Evolutionary conservation across 495 filamentous ascomycete species (phyloP), one percentile per base, ranked within the genome.

Genomic region (Penicillium cosmopolitanum): DNA sequence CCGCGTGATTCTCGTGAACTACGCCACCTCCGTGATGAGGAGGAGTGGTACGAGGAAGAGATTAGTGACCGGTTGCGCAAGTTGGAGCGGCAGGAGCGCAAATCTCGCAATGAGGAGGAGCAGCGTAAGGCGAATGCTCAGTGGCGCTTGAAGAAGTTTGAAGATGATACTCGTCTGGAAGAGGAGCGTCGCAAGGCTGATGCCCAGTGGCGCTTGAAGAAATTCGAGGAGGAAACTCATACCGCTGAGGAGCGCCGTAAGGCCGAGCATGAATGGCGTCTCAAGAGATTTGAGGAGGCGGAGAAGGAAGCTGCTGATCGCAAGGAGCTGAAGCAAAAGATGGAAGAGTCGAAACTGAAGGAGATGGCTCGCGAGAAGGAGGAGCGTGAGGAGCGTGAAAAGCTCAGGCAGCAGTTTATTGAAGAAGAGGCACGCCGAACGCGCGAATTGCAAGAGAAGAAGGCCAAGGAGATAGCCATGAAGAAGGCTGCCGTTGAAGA

Each of bases 401-500:
- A 73, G 50, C 58, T 76, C 38, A 74, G 68, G 63, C 65, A 73
- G 57, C 63, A 76, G 63, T 62, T 78, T 19, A 57, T 62, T 12
- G 76, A 77, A 35, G 72, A 76, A 55, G 72, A 76, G 63, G 66
- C 65, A 5, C 66, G 70, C 48, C 63, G 67, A 53, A 25, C 59
- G 34, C 56, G 69, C 16, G 73, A 75, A 33, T 71, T 76, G 36
- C 73, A 79, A 50, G 67, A 79, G 64, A 72, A 67, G 63, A 74
- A 68, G 25, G 76, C 73, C 9, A 73, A 81, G 55, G 74, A 84
- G 61, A 74, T 78, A 15, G 72, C 77, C 58, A 77, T 87, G 64
- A 81, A 80, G 68, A 61, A 70, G 50, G 79, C 81, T 62, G 76
- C 76, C 1, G 75, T 85, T 55, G 77, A 85, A 12, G 82, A 91